Evolutionary conservation across 73 alveolate species (phyloP), one percentile per base, ranked within the genome.

Genomic region (Symbiodinium natans): DNA sequence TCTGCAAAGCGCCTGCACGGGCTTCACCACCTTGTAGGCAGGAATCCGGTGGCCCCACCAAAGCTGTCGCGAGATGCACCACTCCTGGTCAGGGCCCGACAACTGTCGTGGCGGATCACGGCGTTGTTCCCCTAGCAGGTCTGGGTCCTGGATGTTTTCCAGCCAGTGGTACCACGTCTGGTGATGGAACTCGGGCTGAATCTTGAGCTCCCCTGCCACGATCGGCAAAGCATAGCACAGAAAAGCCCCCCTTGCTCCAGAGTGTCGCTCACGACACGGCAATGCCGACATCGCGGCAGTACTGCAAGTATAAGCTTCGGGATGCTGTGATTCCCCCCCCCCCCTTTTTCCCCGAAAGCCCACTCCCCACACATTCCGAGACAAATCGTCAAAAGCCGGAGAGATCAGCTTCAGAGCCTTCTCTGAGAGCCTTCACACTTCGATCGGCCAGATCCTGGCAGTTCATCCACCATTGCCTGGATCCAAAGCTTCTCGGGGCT

Each of bases 1-100:
- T n/a, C n/a, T n/a, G n/a, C n/a, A n/a, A n/a, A n/a, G n/a, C n/a
- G 99, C 99, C 42, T 99, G 99, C 54, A 99, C 99, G 40, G 99
- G 99, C 43, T 99, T 99, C 42, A 99, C 99, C 74, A 99, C 99
- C 92, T 99, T 89, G 99, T 99, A 99, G 40, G 99, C 99, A 2
- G 99, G 99, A 74, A 99, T 99, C 99, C 99, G 99, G 99, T 99
- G 99, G 25, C 99, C 99, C 99, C 99, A 99, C 99, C 99, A 99
- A 86, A 99, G 99, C 99, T 99, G 99, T 77, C 99, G 75, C 5
- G 98, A 92, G 90, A 92, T 92, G 98, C 98, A 92, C 98, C 98
- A 92, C 90, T 92, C 98, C 95, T 73, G 33, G 46, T n/a, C n/a
- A n/a, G n/a, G n/a, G n/a, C 63, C 63, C 40, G 7, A n/a, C n/a